Evolutionary conservation across 1,284 basidiomycete genomes (phyloP).

Genomic region (Ceraceosorus bombacis): DNA sequence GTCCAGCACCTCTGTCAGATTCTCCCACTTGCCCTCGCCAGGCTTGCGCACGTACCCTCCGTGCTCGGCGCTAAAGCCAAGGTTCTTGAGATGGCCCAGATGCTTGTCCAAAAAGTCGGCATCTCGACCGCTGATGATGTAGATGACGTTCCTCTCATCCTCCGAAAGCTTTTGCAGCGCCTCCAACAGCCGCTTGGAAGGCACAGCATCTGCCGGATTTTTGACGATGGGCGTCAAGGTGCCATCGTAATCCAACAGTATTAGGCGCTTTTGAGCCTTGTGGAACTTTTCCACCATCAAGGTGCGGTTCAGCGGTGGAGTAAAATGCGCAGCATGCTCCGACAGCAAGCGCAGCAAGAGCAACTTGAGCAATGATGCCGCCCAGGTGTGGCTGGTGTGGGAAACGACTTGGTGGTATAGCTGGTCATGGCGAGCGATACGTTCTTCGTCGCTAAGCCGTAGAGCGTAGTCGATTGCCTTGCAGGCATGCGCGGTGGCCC

Average conservation of each 20-base stretch:
- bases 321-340: conserved; percentile 75
- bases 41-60: conserved; percentile 83
- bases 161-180: conserved; percentile 65
- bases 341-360: conserved; percentile 72
- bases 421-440: conserved; percentile 63
- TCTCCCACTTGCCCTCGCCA: conserved; percentile 62
- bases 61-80: conserved; percentile 94
- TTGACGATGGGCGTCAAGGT: conserved; percentile 96
- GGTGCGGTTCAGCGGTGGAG: conserved; percentile 70
- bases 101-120: conserved; percentile 83
- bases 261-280: conserved; percentile 69
- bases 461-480: conserved; percentile 87
- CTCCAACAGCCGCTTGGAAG: conserved; percentile 66
- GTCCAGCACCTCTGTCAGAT: conserved; percentile 82
- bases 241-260: conserved; percentile 96
- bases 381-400: conserved; percentile 95
- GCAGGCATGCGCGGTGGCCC: conserved; percentile 78
- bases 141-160: conserved; percentile 83
- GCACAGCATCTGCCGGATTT: conserved; percentile 77
- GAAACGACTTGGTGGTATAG: conserved; percentile 73
- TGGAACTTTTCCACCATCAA: conserved; percentile 63
- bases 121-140: conserved; percentile 96
- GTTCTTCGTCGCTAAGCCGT: conserved; percentile 70
- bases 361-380: conserved; percentile 78
- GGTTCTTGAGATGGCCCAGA: conserved; percentile 69